Percentiles rank a stretch among this genome's conserved stretches.
Conservation (phyloP, 2,329 filamentous ascomycete species). For the Ampelomyces quisqualis region DNA sequence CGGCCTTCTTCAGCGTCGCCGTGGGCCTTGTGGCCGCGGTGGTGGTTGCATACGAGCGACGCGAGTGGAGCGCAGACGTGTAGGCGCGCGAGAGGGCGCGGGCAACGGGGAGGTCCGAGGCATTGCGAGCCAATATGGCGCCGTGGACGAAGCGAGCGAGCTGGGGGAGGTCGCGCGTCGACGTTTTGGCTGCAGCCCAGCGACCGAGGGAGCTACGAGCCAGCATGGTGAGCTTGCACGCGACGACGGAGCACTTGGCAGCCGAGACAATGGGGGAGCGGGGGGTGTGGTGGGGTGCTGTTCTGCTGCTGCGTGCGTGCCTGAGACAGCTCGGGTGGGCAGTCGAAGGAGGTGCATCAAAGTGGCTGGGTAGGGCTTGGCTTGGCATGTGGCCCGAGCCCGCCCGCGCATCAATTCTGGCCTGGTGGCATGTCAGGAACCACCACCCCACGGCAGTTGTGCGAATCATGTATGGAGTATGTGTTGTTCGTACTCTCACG, state of each 20-base stretch:
- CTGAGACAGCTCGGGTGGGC: background rate
- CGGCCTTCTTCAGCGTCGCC: constrained; percentile 32
- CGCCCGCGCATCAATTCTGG: too few relatives aligned
- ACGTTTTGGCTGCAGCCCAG: constrained; percentile 39
- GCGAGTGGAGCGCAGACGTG: constrained; percentile 20
- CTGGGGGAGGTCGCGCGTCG: constrained; percentile 40
- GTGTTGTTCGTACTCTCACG: too few relatives aligned
- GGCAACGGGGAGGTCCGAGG: constrained; percentile 15
- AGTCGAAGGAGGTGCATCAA: background rate
- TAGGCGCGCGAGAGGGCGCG: constrained; percentile 29
- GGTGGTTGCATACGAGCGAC: constrained; percentile 41
- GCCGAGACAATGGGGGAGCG: too few relatives aligned
- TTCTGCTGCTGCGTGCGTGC: background rate
- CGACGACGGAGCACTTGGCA: too few relatives aligned
- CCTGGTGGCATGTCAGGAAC: too few relatives aligned
- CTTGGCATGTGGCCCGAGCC: too few relatives aligned
- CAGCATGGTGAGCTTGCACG: constrained; percentile 43
- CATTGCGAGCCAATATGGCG: constrained; percentile 26
- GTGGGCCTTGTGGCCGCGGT: constrained; percentile 36
- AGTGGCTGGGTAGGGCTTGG: background rate
- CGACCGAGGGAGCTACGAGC: constrained; percentile 40
- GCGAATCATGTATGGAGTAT: too few relatives aligned
- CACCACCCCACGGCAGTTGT: too few relatives aligned
- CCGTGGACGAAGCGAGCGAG: constrained; percentile 34
- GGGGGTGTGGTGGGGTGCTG: background rate